Evolutionary conservation across 768 basidiomycete genomes (phyloP).

Genomic region (Suillus fuscotomentosus): DNA sequence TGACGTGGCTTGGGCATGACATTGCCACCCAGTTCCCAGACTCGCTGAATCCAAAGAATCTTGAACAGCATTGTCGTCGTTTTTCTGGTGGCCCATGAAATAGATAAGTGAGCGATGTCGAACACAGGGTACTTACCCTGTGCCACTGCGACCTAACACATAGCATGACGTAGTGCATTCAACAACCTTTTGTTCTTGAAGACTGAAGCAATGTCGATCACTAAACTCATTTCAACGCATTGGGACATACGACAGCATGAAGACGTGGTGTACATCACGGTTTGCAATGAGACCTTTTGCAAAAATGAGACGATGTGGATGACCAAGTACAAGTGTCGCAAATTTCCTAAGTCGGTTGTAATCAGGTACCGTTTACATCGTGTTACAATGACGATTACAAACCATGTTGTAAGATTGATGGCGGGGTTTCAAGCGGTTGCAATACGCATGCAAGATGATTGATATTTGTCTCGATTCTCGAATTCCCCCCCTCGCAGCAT

Average conservation of each 20-base stretch:
- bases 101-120: neutral
- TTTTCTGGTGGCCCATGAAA: slow-evolving; percentile 42
- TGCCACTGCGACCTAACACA: slow-evolving; percentile 70
- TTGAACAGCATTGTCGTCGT: slow-evolving; percentile 78
- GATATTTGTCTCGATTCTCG: no score
- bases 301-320: neutral
- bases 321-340: no score
- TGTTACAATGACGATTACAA: no score
- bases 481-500: no score
- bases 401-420: no score
- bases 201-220: slow-evolving; percentile 18
- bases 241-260: slow-evolving; percentile 21
- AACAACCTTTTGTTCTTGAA: slow-evolving; percentile 54
- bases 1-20: slow-evolving; percentile 54
- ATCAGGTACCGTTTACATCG: no score
- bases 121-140: slow-evolving; percentile 46
- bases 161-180: slow-evolving; percentile 61
- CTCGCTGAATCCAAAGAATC: slow-evolving; percentile 64
- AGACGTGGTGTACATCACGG: slow-evolving; percentile 24
- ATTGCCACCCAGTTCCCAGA: slow-evolving; percentile 39
- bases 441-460: no score
- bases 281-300: slow-evolving; percentile 22
- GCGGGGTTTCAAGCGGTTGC: no score
- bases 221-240: slow-evolving; percentile 13
- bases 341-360: no score